Conservation (phyloP, 352 stramenopile genomes). For the Phytophthora crassamura region DNA sequence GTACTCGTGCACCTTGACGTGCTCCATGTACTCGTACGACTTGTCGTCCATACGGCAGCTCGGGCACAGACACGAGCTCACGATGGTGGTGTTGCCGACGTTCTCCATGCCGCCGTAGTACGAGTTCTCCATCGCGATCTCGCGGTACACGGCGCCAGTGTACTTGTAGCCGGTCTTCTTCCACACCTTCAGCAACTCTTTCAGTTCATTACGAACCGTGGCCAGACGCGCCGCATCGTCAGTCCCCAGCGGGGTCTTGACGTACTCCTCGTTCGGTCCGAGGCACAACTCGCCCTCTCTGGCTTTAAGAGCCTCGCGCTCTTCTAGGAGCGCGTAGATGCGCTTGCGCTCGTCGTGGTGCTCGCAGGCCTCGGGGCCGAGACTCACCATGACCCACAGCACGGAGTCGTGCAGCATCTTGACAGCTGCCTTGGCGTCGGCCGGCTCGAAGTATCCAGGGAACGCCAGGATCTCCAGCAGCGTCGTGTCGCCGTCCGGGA, state of each 20-base stretch:
- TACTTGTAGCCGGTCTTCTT: constrained; percentile 88
- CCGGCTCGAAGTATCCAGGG: constrained; percentile 70
- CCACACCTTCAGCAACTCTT: constrained; percentile 69
- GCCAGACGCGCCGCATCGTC: constrained; percentile 55
- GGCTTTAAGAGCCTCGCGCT: constrained; percentile 71
- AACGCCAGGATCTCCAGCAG: constrained; percentile 77
- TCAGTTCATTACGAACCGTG: constrained; percentile 61
- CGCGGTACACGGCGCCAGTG: constrained; percentile 78
- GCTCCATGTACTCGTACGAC: constrained; percentile 86
- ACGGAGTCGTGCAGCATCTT: constrained; percentile 83
- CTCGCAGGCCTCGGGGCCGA: constrained; percentile 71
- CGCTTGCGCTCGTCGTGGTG: constrained; percentile 76
- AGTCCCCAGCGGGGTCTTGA: constrained; percentile 50
- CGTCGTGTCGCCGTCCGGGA: constrained; percentile 76
- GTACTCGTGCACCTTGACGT: constrained; percentile 86
- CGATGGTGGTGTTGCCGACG: constrained; percentile 84
- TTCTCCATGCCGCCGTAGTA: constrained; percentile 88
- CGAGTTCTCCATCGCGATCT: constrained; percentile 87
- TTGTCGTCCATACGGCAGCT: constrained; percentile 80
- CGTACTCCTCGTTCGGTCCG: constrained; percentile 59
- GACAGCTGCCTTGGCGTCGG: constrained; percentile 70
- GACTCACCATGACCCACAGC: constrained; percentile 75
- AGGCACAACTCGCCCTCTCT: constrained; percentile 67
- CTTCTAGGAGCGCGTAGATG: constrained; percentile 71
- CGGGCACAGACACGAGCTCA: constrained; percentile 74